Evolutionary conservation across 805 yeast species (phyloP), one percentile per base, ranked within the genome.

Genomic region (Hemisphaericaspora nanyangensis): DNA sequence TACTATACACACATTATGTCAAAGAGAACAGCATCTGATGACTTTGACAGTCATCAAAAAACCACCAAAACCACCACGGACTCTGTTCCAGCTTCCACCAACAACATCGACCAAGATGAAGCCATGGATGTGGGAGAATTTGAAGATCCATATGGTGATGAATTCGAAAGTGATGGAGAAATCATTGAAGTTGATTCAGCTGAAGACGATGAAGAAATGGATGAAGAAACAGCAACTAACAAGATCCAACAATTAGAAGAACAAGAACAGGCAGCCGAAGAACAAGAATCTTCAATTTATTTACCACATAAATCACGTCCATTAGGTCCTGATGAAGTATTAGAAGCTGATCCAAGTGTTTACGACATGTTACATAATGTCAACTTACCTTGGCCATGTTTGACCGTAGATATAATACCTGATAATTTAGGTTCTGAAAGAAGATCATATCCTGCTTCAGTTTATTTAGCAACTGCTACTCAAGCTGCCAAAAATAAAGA

Each of bases 321-420:
- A 5, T 72, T 93, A 49, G 97, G 96, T 1, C 95, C 95, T 2
- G 95, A 88, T 65, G 98, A 93, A 68, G 95, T 85, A 10, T 72
- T 93, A 56, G 97, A 91, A 65, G 96, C 98, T 1, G 99, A 93
- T 65, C 96, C 96, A 32, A 71, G 89, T 6, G 96, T 91, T 3
- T 93, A 93, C 60, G 95, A 91, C 55, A 93, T 93, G 98, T 68
- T 93, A 42, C 99, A 93, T 62, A 86, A 85, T 52, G 87, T 91
- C 43, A 86, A 86, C 60, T 68, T 91, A 62, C 95, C 95, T 52
- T 93, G 98, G 98, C 98, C 99, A 10, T 89, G 97, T 65, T 67
- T 93, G 57, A 88, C 97, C 3, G 71, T 93, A 44, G 98, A 91
- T 56, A 68, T 93, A 16, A 65, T 93, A 38, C 95, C 96, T 5